Evolutionary conservation across 441 rosid genomes (phyloP), one percentile per base, ranked within the genome.

Genomic region (Flueggea neowawraea): DNA sequence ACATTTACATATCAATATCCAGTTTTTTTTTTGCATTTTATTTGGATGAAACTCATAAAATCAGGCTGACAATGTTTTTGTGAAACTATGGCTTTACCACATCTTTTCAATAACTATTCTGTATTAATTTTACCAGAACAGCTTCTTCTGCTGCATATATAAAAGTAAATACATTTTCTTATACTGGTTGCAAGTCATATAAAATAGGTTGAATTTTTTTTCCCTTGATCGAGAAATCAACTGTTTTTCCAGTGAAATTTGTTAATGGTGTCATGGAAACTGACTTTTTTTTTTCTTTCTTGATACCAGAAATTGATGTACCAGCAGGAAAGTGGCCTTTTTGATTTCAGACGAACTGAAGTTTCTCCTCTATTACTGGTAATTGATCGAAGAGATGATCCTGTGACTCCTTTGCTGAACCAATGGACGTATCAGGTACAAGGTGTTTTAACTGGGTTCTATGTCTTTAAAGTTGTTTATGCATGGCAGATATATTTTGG

Each of bases 351-450:
- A 75, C 84, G 96, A 33, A 84, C 79, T 15, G 98, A 91, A 76
- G 66, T 86, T 65, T 86, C 98, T 69, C 96, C 98, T 10, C 67
- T 90, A 69, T 73, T 94, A 65, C 85, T 87, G 63, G 74, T 94
- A 60, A 56, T 94, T 75, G 98, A 94, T 76, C 80, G 97, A 81
- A 91, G 98, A 69, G 97, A 94, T 71, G 97, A 91, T 64, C 96
- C 91, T 4, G 96, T 87, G 73, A 89, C 98, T 62, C 97, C 98
- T 48, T 78, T 94, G 73, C 81, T 87, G 64, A 94, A 90, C 68
- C 97, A 85, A 73, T 94, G 98, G 97, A 94, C 97, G 64, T 94
- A 94, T 78, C 96, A 91, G 91, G 95, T 87, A 72, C 60, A 62
- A 36, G 49, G 69, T 48, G 47, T 54, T 61, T n/a, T 69, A 69